Evolutionary conservation across 805 yeast genomes (phyloP).

Genomic region (Sugiyamaella smithiae): DNA sequence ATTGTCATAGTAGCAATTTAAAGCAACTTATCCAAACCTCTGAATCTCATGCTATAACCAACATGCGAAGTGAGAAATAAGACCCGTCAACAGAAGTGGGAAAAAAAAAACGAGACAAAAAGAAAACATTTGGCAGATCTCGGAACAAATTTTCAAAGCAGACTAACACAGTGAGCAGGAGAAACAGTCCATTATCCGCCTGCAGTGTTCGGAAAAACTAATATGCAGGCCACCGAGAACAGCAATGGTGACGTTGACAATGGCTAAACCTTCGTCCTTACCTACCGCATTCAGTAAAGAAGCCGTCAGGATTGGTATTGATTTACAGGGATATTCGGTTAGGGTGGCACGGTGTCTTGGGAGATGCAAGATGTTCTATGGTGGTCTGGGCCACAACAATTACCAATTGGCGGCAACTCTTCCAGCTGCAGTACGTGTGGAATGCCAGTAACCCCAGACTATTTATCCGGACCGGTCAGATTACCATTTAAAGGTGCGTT

Average conservation of each 20-base stretch:
- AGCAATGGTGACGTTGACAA: slow-evolving; percentile 1
- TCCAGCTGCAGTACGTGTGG: background rate
- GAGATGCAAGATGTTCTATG: background rate
- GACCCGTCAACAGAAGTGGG: no score
- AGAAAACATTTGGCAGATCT: no score
- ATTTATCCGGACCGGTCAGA: slow-evolving; percentile 4
- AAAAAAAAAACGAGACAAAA: no score
- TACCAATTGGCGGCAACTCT: background rate
- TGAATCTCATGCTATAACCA: no score
- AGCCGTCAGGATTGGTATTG: slow-evolving; percentile 4
- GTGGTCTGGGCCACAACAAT: background rate
- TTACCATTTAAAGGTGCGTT: slow-evolving; percentile 2
- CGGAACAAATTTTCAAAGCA: no score
- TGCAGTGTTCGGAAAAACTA: slow-evolving; percentile 4
- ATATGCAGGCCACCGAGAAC: background rate
- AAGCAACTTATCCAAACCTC: no score
- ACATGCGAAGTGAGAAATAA: no score
- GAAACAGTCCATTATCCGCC: no score
- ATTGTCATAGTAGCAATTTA: no score
- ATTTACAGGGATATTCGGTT: slow-evolving; percentile 1
- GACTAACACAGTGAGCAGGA: no score
- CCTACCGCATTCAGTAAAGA: background rate
- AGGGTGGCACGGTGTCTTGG: background rate
- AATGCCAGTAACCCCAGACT: slow-evolving; percentile 1
- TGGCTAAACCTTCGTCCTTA: background rate